A percentile compares a stretch with the other conserved stretches of the same genome.
phyloP scores from a whole-genome alignment of 2,329 filamentous ascomycete species.

The Paracoccidioides brasiliensis region DNA sequence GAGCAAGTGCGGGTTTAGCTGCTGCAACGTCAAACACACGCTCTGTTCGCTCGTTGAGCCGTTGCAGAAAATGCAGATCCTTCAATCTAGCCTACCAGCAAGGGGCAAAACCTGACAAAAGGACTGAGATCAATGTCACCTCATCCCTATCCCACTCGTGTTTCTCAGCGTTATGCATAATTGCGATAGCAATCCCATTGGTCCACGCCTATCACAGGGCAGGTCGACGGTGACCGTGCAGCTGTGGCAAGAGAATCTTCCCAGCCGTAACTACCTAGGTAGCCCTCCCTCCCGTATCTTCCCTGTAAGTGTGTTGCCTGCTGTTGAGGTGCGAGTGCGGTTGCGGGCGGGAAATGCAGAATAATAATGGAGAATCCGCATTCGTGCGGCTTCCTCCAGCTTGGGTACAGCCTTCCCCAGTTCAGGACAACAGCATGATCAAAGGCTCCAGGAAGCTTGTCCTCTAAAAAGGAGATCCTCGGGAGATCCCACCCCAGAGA shows the following conservation, averaged over 20 bases:
- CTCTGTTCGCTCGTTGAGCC: background rate
- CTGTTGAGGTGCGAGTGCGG: background rate
- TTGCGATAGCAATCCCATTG: background rate
- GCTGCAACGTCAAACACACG: constrained; percentile 3
- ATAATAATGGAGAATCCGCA: background rate
- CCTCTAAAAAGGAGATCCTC: background rate
- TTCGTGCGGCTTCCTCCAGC: background rate
- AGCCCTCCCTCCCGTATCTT: too few species aligned
- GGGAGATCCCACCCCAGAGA: background rate
- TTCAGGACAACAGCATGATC: background rate
- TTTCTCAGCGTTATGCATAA: background rate
- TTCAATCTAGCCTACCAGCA: background rate
- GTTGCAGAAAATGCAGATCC: background rate
- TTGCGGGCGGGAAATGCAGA: background rate
- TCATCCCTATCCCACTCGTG: background rate
- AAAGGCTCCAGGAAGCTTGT: background rate
- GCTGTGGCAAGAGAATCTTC: background rate
- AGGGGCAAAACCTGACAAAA: background rate
- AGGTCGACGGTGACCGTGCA: background rate
- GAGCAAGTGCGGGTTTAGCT: background rate
- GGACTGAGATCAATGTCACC: background rate
- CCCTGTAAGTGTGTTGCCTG: background rate
- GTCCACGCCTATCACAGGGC: background rate
- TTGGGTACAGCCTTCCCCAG: background rate
- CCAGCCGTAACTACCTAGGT: too few species aligned